Conservation (phyloP, 2,329 filamentous ascomycete genomes). For the Penicillium decumbens region DNA sequence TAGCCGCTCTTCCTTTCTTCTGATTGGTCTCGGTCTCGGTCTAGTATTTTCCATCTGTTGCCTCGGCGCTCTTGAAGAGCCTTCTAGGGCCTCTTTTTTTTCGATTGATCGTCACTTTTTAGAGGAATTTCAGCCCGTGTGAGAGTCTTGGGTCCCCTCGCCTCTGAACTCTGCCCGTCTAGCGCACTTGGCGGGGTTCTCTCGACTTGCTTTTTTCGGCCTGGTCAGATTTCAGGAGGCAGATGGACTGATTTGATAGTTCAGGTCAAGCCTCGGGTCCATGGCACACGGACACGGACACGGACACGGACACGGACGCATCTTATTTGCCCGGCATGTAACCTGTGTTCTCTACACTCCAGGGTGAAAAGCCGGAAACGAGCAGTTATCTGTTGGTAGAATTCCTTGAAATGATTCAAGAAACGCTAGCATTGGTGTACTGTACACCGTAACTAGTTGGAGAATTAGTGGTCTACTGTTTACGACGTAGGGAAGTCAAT, state of each 20-base stretch:
- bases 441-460: too few species aligned
- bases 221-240: slow-evolving; percentile 16
- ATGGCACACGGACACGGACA: slow-evolving; percentile 1
- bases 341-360: background rate
- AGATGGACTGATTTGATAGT: slow-evolving; percentile 20
- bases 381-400: background rate
- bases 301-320: background rate
- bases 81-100: background rate
- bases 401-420: background rate
- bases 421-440: background rate
- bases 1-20: slow-evolving; percentile 10
- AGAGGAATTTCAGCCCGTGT: background rate
- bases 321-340: slow-evolving; percentile 18
- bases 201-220: slow-evolving; percentile 6
- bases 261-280: slow-evolving; percentile 7
- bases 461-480: too few species aligned
- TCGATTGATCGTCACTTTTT: background rate
- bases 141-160: slow-evolving; percentile 2
- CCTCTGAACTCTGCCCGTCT: slow-evolving; percentile 2
- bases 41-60: slow-evolving; percentile 1
- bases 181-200: background rate
- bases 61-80: background rate
- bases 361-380: slow-evolving; percentile 11
- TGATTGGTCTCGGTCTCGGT: slow-evolving; percentile 7
- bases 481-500: background rate